Evolutionary conservation across 345 rosid genomes (phyloP).

Genomic region (Triadica sebifera): DNA sequence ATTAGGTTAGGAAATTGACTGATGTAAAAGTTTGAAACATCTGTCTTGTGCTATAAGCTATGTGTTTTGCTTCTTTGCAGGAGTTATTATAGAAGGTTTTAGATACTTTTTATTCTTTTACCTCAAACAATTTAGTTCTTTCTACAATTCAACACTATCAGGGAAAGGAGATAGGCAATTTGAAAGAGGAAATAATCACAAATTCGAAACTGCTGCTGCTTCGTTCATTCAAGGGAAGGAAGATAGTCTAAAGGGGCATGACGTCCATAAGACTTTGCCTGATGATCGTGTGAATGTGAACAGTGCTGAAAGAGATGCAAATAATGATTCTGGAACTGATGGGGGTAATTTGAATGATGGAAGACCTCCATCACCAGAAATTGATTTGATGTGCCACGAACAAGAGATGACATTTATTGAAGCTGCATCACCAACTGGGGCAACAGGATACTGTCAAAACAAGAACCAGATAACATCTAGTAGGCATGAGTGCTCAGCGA

Average conservation of each 20-base stretch:
- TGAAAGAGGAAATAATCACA: constrained; percentile 10
- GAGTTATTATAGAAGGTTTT: neutral
- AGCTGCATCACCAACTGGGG: constrained; percentile 19
- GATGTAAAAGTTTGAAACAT: neutral
- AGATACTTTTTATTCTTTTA: neutral
- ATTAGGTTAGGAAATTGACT: neutral
- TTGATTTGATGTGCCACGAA: constrained; percentile 66
- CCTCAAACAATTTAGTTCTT: neutral
- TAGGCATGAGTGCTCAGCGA: constrained; percentile 29
- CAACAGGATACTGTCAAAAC: neutral
- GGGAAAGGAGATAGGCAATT: constrained; percentile 22
- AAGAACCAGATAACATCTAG: constrained; percentile 14
- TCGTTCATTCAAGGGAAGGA: constrained; percentile 25
- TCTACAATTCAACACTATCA: constrained; percentile 19
- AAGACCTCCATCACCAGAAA: constrained; percentile 49
- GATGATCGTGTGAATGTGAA: constrained; percentile 19
- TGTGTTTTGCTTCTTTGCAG: neutral
- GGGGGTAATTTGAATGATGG: constrained; percentile 17
- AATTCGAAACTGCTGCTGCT: constrained; percentile 18
- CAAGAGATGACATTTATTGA: constrained; percentile 33
- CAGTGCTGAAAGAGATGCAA: constrained; percentile 25
- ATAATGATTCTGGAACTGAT: constrained; percentile 18
- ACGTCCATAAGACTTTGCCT: constrained; percentile 25
- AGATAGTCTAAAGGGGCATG: constrained; percentile 27
- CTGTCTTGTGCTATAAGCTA: neutral